Evolutionary conservation across 2,329 filamentous ascomycete genomes (phyloP), one percentile per base, ranked within the genome.

Genomic region (Penicillium sp.): DNA sequence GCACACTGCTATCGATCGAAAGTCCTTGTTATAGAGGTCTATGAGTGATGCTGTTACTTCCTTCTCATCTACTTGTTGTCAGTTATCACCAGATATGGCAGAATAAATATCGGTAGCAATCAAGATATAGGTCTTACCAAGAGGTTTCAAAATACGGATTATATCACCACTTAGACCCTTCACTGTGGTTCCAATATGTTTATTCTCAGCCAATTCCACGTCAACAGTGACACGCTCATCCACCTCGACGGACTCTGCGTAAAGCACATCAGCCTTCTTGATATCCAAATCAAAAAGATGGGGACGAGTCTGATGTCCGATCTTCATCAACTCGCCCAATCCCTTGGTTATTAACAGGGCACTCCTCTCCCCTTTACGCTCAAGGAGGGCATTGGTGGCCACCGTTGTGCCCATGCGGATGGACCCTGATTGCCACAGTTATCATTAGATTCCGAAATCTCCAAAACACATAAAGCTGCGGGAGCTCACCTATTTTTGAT

Each of bases 391-490:
- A 69, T 95, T 95, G 0, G 91, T 95, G 11, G 91, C 91, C 11
- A 96, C 91, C 0, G 91, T 96, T 2, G 91, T 96, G 47, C 91
- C 91, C 90, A 95, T 96, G 52, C 90, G 86, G 67, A 95, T 94
- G 47, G 53, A 58, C 21, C 9, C 52, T 55, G 24, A 43, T 24
- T 6, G 18, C 8, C 5, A 16, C 9, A 7, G 40, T 49, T 5
- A 8, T 35, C 23, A 33, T 43, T 38, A 26, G 23, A 18, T n/a
- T 48, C 0, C n/a, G 33, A 18, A 14, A 40, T 8, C 7, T 21
- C 26, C 26, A 9, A 26, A 33, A 30, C 2, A 47, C 23, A 18
- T 21, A 16, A 14, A 30, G 11, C 18, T 24, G 20, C 23, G 8
- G 48, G 28, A 30, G n/a, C 35, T 28, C 18, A 47, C 48, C 54